Percentiles rank a stretch among this genome's conserved stretches.
These are phyloP conservation scores for Venturiaceae sp. DNA, from an alignment of 2,329 filamentous ascomycete genomes.

Conservation along the genomic window DNA sequence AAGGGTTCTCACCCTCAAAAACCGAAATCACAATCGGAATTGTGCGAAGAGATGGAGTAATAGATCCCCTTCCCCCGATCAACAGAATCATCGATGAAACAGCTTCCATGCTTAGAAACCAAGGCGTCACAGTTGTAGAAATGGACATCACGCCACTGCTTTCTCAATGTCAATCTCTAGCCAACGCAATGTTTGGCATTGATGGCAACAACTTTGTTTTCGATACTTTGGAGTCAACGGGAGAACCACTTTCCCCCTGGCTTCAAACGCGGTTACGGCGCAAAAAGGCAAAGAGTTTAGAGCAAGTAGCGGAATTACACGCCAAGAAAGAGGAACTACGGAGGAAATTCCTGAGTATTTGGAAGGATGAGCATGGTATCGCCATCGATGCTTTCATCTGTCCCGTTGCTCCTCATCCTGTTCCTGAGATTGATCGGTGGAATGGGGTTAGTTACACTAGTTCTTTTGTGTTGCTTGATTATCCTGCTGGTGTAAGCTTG, in stretches of 20 bases:
- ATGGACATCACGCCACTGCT: conserved; percentile 44
- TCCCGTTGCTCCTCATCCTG: conserved; percentile 54
- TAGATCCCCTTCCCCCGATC: conserved; percentile 43
- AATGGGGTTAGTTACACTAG: conserved; percentile 54
- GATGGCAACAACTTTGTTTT: conserved; percentile 49
- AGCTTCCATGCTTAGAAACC: conserved; percentile 19
- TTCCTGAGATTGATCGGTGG: conserved; percentile 52
- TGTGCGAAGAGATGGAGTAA: conserved; percentile 39
- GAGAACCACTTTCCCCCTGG: conserved; percentile 52
- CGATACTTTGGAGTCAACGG: conserved; percentile 44
- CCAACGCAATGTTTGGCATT: conserved; percentile 48
- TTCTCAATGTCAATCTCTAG: conserved; percentile 44
- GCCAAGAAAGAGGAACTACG: conserved; percentile 42
- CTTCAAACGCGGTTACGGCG: conserved; percentile 42
- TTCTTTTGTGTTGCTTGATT: conserved; percentile 53
- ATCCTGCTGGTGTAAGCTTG: conserved; percentile 40
- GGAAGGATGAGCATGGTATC: conserved; percentile 35
- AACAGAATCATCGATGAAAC: conserved; percentile 36
- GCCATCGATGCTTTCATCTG: conserved; percentile 52
- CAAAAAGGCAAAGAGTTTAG: conserved; percentile 35
- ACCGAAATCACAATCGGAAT: conserved; percentile 35
- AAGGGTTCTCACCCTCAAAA: conserved; percentile 12
- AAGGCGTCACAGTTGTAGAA: conserved; percentile 47
- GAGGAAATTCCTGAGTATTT: conserved; percentile 47
- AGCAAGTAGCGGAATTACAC: conserved; percentile 43